Percentiles rank a stretch among this genome's conserved stretches.
phyloP scores from a whole-genome alignment of 805 yeast species.

The Saccharomycopsis sp. region DNA sequence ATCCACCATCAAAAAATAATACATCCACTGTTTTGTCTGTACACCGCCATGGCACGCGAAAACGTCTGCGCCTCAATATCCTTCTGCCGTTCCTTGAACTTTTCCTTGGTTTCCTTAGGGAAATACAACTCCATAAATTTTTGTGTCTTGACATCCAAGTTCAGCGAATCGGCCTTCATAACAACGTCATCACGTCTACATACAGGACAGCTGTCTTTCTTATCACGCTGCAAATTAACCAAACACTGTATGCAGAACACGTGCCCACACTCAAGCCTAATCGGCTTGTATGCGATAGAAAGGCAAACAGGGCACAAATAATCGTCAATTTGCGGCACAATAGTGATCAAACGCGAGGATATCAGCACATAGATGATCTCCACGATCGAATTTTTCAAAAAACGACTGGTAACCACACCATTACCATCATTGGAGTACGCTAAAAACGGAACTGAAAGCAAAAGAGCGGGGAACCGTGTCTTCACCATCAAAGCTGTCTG shows the following conservation, averaged over 20 bases:
- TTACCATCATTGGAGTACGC: neutral
- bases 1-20: too few relatives aligned
- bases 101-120: conserved; percentile 60
- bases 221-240: conserved; percentile 55
- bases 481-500: conserved; percentile 52
- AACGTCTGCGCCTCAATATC: conserved; percentile 40
- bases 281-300: conserved; percentile 66
- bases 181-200: conserved; percentile 52
- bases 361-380: conserved; percentile 50
- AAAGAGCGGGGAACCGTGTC: conserved; percentile 38
- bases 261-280: conserved; percentile 56
- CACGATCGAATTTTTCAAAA: conserved; percentile 44
- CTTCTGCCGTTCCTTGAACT: conserved; percentile 46
- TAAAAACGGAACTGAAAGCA: conserved; percentile 21
- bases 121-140: conserved; percentile 50
- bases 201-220: conserved; percentile 53
- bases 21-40: neutral
- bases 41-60: conserved; percentile 23
- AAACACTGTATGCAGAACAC: conserved; percentile 68
- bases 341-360: conserved; percentile 43
- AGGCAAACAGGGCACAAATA: conserved; percentile 70
- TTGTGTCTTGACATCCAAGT: conserved; percentile 50
- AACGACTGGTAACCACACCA: conserved; percentile 8
- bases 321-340: conserved; percentile 71
- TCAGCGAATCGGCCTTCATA: conserved; percentile 48